Evolutionary conservation across 2,329 filamentous ascomycete species (phyloP).

Genomic region (Pseudocercospora crystallina): DNA sequence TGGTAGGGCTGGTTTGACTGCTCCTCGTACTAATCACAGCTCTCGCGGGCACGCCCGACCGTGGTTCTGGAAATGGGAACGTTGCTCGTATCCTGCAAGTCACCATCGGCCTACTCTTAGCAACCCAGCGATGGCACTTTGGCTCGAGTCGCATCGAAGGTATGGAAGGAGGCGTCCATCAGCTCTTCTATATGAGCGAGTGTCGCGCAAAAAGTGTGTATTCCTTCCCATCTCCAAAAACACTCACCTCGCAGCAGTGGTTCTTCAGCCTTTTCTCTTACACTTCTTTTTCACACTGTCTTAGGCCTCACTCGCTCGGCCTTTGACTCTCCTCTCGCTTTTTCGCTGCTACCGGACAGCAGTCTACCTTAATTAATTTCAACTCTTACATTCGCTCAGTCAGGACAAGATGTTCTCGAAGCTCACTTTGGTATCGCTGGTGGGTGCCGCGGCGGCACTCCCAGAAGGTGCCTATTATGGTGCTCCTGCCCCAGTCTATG

Average conservation of each 20-base stretch:
- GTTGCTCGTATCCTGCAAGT: conserved; percentile 3
- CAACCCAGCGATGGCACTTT: conserved; percentile 3
- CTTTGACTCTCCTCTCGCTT: conserved; percentile 1
- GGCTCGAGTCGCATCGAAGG: neutral
- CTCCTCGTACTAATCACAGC: neutral
- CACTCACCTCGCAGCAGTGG: neutral
- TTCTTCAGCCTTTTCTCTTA: neutral
- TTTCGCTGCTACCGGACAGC: neutral
- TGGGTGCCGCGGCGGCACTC: conserved; percentile 12
- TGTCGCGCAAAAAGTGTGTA: neutral
- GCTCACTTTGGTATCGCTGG: conserved; percentile 12
- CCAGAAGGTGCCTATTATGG: conserved; percentile 2
- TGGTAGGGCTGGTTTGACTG: neutral
- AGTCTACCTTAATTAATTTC: neutral
- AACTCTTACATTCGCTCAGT: conserved; percentile 3
- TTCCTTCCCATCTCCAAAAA: conserved; percentile 1
- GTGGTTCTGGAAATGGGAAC: neutral
- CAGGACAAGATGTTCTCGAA: conserved; percentile 14
- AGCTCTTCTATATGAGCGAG: conserved; percentile 6
- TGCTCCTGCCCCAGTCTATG: too few relatives aligned
- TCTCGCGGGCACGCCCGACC: neutral
- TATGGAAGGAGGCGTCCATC: conserved; percentile 6
- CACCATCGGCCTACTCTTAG: neutral
- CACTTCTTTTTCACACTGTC: neutral
- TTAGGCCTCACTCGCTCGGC: conserved; percentile 1